Evolutionary conservation across 2,329 filamentous ascomycete species (phyloP), one percentile per base, ranked within the genome.

Genomic region (Talaromyces sp.): DNA sequence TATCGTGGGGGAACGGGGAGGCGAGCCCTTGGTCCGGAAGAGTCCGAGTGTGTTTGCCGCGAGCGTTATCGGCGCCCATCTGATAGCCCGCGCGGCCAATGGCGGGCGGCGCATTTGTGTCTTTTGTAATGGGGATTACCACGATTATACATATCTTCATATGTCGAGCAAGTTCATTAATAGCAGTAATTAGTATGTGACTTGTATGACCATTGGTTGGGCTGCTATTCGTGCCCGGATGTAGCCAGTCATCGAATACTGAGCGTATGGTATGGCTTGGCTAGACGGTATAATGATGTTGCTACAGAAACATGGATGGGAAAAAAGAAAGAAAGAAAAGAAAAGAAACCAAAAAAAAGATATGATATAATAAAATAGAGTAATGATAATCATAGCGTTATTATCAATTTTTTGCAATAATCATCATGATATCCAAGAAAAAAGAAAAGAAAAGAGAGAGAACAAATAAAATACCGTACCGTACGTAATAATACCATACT

Each of bases 81-180:
- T 46, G 43, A 46, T 46, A 46, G 43, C 19, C 43, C 14, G 27
- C 31, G 41, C 51, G 17, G 43, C 58, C 58, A 56, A 60, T 60
- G 53, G 46, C 3, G 2, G 17, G 43, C 43, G 21, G 58, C 13
- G 24, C n/a, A 60, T 13, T 56, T 55, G 58, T 27, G 10, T 46
- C 35, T 46, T 46, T 56, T 41, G 55, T 46, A 56, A 46, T 46
- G 43, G 6, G 4, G 19, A 46, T 46, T 46, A 46, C 43, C 41
- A 46, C 14, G 41, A 3, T 21, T 46, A 19, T 46, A 46, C 8
- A 21, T 46, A 10, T 10, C 21, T 5, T n/a, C n/a, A n/a, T n/a
- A n/a, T n/a, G 11, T 17, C 14, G 4, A 17, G n/a, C n/a, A n/a
- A n/a, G 11, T 41, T 14, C 11, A 41, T 41, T 41, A 3, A 4